phyloP scores from a whole-genome alignment of 257 asterid genomes.

The Solanum ossicruentum region DNA sequence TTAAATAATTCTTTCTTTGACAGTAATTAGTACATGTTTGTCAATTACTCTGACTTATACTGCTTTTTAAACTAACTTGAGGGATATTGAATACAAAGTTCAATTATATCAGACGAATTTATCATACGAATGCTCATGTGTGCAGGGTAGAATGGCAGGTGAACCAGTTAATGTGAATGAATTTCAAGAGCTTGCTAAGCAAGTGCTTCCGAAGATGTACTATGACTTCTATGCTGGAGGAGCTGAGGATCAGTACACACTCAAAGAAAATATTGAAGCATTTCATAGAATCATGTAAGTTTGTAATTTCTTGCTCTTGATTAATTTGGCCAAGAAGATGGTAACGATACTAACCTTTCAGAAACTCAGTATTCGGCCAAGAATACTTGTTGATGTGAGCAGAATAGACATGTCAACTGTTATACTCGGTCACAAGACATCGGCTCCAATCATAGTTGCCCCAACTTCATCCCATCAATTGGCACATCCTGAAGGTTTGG shows the following conservation, averaged over 20 bases:
- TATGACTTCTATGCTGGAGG: too few species aligned
- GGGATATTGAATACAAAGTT: background rate
- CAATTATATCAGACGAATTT: background rate
- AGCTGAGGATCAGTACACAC: slow-evolving; percentile 48
- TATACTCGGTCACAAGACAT: slow-evolving; percentile 31
- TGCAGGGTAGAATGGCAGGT: slow-evolving; percentile 18
- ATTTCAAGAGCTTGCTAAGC: too few species aligned
- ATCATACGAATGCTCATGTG: background rate
- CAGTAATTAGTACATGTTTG: too few species aligned
- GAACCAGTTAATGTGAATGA: too few species aligned
- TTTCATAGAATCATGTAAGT: slow-evolving; percentile 40
- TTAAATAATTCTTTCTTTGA: too few species aligned
- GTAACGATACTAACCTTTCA: background rate
- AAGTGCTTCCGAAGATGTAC: too few species aligned
- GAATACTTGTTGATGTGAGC: slow-evolving; percentile 48
- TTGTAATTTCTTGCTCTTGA: background rate
- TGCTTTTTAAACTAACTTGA: background rate
- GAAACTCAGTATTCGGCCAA: slow-evolving; percentile 31
- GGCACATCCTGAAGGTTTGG: slow-evolving; percentile 48
- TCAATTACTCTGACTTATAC: too few species aligned
- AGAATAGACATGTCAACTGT: slow-evolving; percentile 35
- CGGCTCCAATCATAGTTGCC: slow-evolving; percentile 46
- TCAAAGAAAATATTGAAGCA: slow-evolving; percentile 37
- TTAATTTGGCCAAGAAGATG: background rate
- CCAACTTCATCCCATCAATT: slow-evolving; percentile 38